Evolutionary conservation across 352 stramenopile species (phyloP).

Genomic region (Phytophthora sp.): DNA sequence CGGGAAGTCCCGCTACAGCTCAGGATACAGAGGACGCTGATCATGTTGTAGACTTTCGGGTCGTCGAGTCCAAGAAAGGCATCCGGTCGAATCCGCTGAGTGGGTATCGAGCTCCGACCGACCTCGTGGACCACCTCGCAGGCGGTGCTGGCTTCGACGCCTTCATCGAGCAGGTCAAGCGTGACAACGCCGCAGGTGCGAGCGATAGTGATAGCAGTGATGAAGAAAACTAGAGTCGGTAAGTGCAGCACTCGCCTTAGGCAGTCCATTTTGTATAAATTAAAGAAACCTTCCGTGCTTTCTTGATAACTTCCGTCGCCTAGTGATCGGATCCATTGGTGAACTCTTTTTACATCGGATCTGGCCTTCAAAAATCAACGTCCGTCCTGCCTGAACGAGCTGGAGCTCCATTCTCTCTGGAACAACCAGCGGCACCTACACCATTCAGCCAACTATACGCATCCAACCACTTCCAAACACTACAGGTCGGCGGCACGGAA

Average conservation of each 20-base stretch:
- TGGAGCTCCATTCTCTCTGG: slow-evolving; percentile 26
- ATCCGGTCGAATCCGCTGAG: slow-evolving; percentile 75
- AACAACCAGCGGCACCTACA: slow-evolving; percentile 25
- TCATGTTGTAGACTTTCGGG: slow-evolving; percentile 76
- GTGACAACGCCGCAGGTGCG: slow-evolving; percentile 54
- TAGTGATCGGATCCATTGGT: slow-evolving; percentile 12
- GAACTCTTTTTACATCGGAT: slow-evolving; percentile 27
- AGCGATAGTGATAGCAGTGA: slow-evolving; percentile 33
- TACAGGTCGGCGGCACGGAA: slow-evolving; percentile 10
- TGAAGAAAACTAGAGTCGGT: slow-evolving; percentile 29
- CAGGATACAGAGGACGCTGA: slow-evolving; percentile 46
- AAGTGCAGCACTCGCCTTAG: slow-evolving; percentile 27
- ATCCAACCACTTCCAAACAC: slow-evolving; percentile 32
- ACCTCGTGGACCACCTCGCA: slow-evolving; percentile 83
- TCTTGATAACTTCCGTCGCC: slow-evolving; percentile 9
- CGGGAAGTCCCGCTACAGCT: slow-evolving; percentile 6
- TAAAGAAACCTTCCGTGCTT: slow-evolving; percentile 31
- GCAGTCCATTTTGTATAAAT: slow-evolving; percentile 37
- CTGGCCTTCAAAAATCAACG: slow-evolving; percentile 37
- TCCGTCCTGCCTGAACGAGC: slow-evolving; percentile 21
- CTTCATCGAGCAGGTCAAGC: slow-evolving; percentile 85
- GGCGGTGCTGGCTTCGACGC: slow-evolving; percentile 74
- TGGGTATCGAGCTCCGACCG: slow-evolving; percentile 83
- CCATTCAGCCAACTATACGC: slow-evolving; percentile 31
- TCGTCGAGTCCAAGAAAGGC: slow-evolving; percentile 69